A percentile compares a stretch with the other conserved stretches of the same genome.
Conservation (phyloP, 305 asterid species). For the Withania somnifera region DNA sequence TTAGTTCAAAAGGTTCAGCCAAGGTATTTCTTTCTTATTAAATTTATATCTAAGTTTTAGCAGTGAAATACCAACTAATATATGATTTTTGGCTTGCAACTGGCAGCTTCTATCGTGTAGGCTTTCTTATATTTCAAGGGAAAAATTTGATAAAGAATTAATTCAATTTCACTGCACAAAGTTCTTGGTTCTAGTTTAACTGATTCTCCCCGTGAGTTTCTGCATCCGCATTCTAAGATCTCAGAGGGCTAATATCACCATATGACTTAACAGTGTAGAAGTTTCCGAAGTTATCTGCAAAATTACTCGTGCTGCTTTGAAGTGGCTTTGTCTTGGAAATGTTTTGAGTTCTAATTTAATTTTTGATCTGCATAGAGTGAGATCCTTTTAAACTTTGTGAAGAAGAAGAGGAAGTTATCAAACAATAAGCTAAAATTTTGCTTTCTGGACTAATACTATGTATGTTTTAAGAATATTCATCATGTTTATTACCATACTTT, state of each 20-base stretch:
- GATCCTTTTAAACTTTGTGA: background rate
- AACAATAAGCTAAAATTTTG: background rate
- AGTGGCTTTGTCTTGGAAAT: background rate
- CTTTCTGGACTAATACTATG: background rate
- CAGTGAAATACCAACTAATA: background rate
- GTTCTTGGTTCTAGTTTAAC: background rate
- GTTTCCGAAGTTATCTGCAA: background rate
- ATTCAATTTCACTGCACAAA: background rate
- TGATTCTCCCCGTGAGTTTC: background rate
- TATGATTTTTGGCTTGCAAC: background rate
- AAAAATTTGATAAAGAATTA: background rate
- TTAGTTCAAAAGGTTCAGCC: slow-evolving; percentile 44
- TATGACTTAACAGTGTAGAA: background rate
- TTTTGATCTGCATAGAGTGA: background rate
- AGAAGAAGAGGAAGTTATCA: background rate
- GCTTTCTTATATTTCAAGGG: background rate
- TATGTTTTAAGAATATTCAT: background rate
- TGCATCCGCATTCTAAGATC: background rate
- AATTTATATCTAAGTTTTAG: background rate
- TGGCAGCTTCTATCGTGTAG: background rate
- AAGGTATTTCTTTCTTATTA: slow-evolving; percentile 38
- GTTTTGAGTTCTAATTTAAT: background rate
- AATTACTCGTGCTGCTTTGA: background rate
- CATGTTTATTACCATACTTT: background rate
- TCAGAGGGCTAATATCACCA: background rate